Base-by-base conservation (phyloP, 139 green algal genomes). In the Volvox reticuliferus region DNA sequence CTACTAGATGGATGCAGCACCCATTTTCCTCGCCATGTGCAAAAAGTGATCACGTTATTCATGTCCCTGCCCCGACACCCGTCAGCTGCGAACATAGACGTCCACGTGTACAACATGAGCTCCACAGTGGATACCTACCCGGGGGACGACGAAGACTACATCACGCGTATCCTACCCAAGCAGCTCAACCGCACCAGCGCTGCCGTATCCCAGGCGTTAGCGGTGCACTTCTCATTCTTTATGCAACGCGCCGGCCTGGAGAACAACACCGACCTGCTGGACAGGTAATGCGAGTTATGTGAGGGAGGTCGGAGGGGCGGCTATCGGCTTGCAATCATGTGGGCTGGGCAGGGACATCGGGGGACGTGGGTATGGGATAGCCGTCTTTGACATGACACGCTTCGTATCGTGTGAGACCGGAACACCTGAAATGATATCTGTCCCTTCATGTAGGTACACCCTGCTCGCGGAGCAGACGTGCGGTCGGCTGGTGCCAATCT, bases 191-290 rank as follows among this genome's bases (percentile, higher is more conserved):
- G 33, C 77, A 86, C 76, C 87, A 67, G 28, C 24, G 87, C 86
- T 24, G 86, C 86, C 30, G 86, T 83, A 44, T 77, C 44, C 35
- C 19, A 35, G 19, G 86, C 86, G 62, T 63, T 91, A 26, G 87
- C 87, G 77, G 87, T 91, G 76, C 87, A 91, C 87, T 91, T 91
- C 30, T 80, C 61, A 17, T 91, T 91, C 87, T 91, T 61, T 75
- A 32, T 35, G 87, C 87, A 91, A 63, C 76, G 63, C 6, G 77
- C 12, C 5, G 87, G 87, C 5, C 87, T 91, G 61, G 87, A 91
- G 87, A 86, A 86, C 87, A 91, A 37, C 77, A 91, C 87, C 16
- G 77, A 86, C 62, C 87, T 91, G 61, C 62, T 91, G 61, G 77
- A 90, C 86, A 75, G 86, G 84, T 89, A 73, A 73, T 73, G 65